Conservation (phyloP, 148 eudicot genomes). For the Persicaria maculosa region DNA sequence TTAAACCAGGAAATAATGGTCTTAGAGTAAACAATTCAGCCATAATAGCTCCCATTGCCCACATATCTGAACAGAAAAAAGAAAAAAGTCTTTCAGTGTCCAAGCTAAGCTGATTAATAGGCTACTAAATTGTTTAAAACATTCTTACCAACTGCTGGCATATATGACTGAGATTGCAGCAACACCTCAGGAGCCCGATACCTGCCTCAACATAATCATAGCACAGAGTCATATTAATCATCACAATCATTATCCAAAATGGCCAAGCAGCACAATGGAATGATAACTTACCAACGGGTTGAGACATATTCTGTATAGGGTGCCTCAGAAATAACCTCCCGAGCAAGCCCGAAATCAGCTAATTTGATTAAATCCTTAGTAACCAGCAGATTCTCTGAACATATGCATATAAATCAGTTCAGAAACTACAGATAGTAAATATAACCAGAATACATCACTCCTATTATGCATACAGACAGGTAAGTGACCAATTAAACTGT, state of each 20-base stretch:
- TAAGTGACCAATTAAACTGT: too few relatives aligned
- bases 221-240: background rate
- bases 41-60: constrained; percentile 99
- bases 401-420: background rate
- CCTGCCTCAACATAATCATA: constrained; percentile 33
- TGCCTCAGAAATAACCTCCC: constrained; percentile 66
- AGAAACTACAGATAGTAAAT: background rate
- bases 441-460: too few relatives aligned
- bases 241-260: background rate
- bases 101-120: background rate
- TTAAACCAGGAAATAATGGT: constrained; percentile 88
- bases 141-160: constrained; percentile 81
- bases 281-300: constrained; percentile 65
- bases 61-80: constrained; percentile 56
- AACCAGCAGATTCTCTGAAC: constrained; percentile 73
- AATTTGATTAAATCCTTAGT: constrained; percentile 72
- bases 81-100: background rate
- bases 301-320: constrained; percentile 92
- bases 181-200: constrained; percentile 98
- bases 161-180: constrained; percentile 70
- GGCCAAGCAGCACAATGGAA: background rate
- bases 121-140: background rate
- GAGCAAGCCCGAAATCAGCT: constrained; percentile 99
- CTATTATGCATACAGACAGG: too few relatives aligned
- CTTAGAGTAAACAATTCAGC: constrained; percentile 79